Conservation (phyloP, 1,284 basidiomycete species). For the Anthracocystis walkeri region DNA sequence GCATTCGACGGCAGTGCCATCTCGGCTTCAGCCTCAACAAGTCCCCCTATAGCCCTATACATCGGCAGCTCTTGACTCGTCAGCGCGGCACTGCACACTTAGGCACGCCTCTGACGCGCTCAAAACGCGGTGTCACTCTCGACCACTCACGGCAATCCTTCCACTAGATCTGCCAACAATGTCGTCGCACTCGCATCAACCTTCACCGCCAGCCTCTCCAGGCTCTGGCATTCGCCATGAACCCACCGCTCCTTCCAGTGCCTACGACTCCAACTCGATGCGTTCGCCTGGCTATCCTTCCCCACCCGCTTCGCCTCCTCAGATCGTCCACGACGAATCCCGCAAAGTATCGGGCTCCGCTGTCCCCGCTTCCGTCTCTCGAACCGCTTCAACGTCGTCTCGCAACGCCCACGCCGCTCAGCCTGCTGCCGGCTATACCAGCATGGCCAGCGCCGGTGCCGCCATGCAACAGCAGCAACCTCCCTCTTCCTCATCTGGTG, state of each 20-base stretch:
- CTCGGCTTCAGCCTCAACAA: not conserved
- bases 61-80: too few species aligned
- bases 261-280: conserved; percentile 24
- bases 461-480: conserved; percentile 30
- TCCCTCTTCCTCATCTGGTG: conserved; percentile 9
- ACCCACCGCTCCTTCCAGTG: conserved; percentile 3
- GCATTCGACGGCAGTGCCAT: not conserved
- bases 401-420: conserved; percentile 21
- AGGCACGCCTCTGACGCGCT: not conserved
- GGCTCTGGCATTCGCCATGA: conserved; percentile 24
- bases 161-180: conserved; percentile 6
- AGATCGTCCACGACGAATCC: conserved; percentile 16
- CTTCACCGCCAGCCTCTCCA: conserved; percentile 44
- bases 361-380: conserved; percentile 24
- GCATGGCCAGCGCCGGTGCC: conserved; percentile 44
- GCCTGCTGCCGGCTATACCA: conserved; percentile 24
- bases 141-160: not conserved
- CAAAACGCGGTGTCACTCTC: not conserved
- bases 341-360: conserved; percentile 23
- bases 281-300: conserved; percentile 44
- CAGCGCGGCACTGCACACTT: too few species aligned
- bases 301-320: conserved; percentile 45
- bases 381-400: conserved; percentile 29
- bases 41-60: too few species aligned
- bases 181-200: conserved; percentile 33